Percentiles rank a stretch among this genome's conserved stretches.
Evolutionary conservation across 192 early-diverging fungal genomes (phyloP).

Genomic region (Diversispora eburnea): DNA sequence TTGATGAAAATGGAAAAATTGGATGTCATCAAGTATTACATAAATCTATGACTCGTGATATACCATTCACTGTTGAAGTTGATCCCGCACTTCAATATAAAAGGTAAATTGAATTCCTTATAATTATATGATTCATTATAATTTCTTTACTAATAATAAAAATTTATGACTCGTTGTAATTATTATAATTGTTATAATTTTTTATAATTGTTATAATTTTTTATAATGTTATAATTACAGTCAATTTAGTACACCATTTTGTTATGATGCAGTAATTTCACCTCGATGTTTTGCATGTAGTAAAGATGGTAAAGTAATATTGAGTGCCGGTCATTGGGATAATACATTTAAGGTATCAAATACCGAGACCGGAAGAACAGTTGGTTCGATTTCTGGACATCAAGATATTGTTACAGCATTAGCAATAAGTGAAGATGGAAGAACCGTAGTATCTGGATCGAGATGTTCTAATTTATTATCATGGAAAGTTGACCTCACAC

Average conservation of each 20-base stretch:
- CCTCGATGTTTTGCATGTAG: slow-evolving; percentile 25
- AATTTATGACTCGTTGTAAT: neutral
- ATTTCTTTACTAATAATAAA: neutral
- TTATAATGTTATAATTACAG: neutral
- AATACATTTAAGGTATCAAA: slow-evolving; percentile 21
- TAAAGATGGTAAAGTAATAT: slow-evolving; percentile 29
- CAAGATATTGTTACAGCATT: slow-evolving; percentile 25
- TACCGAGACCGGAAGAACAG: slow-evolving; percentile 23
- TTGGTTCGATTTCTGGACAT: slow-evolving; percentile 25
- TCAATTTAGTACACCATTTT: slow-evolving; percentile 22
- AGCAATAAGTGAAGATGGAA: slow-evolving; percentile 26
- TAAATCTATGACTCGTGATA: slow-evolving; percentile 12
- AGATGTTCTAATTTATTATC: slow-evolving; percentile 20
- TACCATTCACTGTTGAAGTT: slow-evolving; percentile 26
- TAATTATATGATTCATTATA: neutral
- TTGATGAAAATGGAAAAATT: slow-evolving; percentile 26
- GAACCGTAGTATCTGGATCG: slow-evolving; percentile 17
- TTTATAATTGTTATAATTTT: neutral
- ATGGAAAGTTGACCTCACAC: slow-evolving; percentile 22
- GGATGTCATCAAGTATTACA: slow-evolving; percentile 17
- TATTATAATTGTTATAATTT: neutral
- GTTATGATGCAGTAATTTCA: slow-evolving; percentile 14
- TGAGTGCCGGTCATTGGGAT: slow-evolving; percentile 25
- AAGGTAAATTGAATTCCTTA: slow-evolving; percentile 1
- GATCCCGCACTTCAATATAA: slow-evolving; percentile 23